Evolutionary conservation across 1,139 yeast genomes (phyloP), one percentile per base, ranked within the genome.

Genomic region (Taphrina deformans): DNA sequence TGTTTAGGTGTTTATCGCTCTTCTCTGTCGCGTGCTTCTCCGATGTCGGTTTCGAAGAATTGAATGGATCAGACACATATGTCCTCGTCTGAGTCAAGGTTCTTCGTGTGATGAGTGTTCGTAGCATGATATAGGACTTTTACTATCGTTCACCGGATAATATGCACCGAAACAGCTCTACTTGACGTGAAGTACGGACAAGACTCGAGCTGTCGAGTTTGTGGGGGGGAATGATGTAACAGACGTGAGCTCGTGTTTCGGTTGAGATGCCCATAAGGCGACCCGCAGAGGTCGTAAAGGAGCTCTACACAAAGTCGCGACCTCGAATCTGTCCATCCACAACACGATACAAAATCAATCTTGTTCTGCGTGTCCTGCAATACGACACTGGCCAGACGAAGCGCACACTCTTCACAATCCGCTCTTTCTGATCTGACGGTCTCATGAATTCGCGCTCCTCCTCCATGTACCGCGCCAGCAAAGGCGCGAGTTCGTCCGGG

Each of bases 11-110:
- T 27, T 50, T 50, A 31, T 59, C 63, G 14, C 27, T 38, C 56
- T 59, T 59, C n/a, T 35, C 46, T 1, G 56, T 59, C 3, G 56
- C 63, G 51, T 59, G 63, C 16, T 27, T 44, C 46, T 59, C 50
- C n/a, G 63, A 59, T 4, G 56, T 27, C 14, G 63, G 63, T 38
- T 59, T 59, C 21, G 50, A 31, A 2, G 33, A 16, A 18, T 38
- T 26, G 53, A 48, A 48, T 12, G 55, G 50, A 16, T 59, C 63
- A 14, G 23, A 27, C 33, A 59, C 56, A 26, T 59, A 59, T n/a
- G 63, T 24, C 4, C 61, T 26, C 23, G 52, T 41, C 4, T 33
- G 55, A 4, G 44, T 21, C 40, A 51, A 24, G 3, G 29, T 6
- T 16, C 55, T 33, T 31, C 55, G 55, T 31, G 44, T 14, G 33